phyloP scores from a whole-genome alignment of 345 rosid species.

The Salix koriyanagi region DNA sequence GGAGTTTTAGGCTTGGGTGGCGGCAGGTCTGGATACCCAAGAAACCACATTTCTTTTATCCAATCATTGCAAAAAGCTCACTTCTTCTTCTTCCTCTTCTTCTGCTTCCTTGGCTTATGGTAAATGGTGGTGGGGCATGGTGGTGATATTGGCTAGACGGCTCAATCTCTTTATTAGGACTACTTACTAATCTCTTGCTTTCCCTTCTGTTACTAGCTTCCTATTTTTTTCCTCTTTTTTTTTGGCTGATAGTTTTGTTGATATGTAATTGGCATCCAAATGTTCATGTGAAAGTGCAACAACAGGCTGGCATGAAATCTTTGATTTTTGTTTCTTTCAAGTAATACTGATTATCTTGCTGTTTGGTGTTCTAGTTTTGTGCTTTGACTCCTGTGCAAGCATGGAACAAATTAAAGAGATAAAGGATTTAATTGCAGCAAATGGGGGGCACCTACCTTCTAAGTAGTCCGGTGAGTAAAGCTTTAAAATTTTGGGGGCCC shows the following conservation, averaged over 20 bases:
- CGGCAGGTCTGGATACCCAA: neutral
- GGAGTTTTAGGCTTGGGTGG: neutral
- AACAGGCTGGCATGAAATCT: neutral
- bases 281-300: neutral
- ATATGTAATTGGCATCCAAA: neutral
- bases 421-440: neutral
- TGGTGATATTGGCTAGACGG: constrained; percentile 53
- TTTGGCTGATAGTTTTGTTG: neutral
- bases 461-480: neutral
- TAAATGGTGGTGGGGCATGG: constrained; percentile 14
- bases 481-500: constrained; percentile 12
- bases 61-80: constrained; percentile 7
- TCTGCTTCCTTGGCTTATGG: constrained; percentile 12
- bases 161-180: constrained; percentile 34
- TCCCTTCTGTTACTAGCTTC: neutral
- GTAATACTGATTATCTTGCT: neutral
- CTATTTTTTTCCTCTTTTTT: neutral
- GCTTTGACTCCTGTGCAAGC: neutral
- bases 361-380: neutral
- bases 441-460: constrained; percentile 10
- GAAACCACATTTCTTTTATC: constrained; percentile 6
- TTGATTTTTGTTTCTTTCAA: neutral
- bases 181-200: neutral
- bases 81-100: constrained; percentile 7
- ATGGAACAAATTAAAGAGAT: neutral